phyloP scores from a whole-genome alignment of 2,329 filamentous ascomycete species.

The Fusarium oxysporum region DNA sequence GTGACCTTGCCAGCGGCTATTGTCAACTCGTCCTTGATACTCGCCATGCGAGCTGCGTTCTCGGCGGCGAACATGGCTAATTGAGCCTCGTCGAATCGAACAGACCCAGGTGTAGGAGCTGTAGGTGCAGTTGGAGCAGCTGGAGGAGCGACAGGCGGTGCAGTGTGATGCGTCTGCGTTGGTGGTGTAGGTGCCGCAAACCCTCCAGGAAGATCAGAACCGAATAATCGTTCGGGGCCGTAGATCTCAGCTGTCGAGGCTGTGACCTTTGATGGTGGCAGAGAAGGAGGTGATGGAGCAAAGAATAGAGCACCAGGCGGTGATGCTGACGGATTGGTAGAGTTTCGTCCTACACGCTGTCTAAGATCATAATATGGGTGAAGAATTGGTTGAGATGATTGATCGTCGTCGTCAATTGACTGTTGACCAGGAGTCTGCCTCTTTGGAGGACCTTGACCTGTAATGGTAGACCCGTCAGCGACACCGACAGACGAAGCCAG shows the following conservation, averaged over 20 bases:
- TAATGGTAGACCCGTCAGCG: constrained; percentile 31
- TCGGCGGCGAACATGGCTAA: constrained; percentile 54
- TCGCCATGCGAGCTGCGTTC: constrained; percentile 49
- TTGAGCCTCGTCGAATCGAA: constrained; percentile 55
- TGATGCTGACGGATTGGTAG: constrained; percentile 44
- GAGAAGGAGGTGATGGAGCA: constrained; percentile 55
- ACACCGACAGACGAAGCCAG: constrained; percentile 31
- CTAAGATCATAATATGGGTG: constrained; percentile 44
- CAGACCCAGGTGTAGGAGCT: constrained; percentile 27
- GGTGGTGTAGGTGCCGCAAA: constrained; percentile 37
- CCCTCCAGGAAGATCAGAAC: constrained; percentile 45
- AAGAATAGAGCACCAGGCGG: constrained; percentile 50
- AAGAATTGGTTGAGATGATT: constrained; percentile 41
- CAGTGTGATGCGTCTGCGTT: constrained; percentile 23
- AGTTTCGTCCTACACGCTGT: constrained; percentile 36
- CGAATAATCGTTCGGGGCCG: constrained; percentile 56
- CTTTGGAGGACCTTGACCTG: constrained; percentile 44
- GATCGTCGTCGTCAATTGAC: constrained; percentile 42
- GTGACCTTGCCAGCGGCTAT: constrained; percentile 68
- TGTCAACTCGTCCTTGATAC: constrained; percentile 65
- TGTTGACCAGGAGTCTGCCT: constrained; percentile 33
- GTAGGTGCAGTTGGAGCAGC: constrained; percentile 22
- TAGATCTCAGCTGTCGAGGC: constrained; percentile 57
- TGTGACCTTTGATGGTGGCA: constrained; percentile 39
- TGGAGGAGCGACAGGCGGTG: constrained; percentile 15